Evolutionary conservation across 345 rosid species (phyloP), one percentile per base, ranked within the genome.

Genomic region (Iberis pinnata): DNA sequence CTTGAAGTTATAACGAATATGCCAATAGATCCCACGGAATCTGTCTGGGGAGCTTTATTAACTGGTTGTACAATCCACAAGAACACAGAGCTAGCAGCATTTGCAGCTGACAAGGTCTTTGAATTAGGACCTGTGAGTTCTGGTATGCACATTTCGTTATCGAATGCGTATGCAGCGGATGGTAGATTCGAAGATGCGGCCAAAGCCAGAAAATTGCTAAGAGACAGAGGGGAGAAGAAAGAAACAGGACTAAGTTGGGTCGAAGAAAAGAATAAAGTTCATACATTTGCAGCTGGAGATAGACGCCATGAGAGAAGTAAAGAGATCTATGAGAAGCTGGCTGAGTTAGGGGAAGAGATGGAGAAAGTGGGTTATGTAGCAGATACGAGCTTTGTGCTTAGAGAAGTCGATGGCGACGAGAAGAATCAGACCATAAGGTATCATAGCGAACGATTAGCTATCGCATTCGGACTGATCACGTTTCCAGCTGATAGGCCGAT

Each of bases 201-300:
- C 44, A 84, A 56, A 69, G 89, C 83, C 22, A 69, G 98, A 58
- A 87, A 82, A 71, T 47, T 76, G 78, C 83, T 90, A 24, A 72
- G 96, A 49, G 95, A 87, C 72, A 36, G 49, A 55, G 96, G 98
- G 22, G 71, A 82, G 24, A 90, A 76, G 78, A 90, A 90, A 74
- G 96, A 84, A 63, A 84, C 94, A 12, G 96, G 85, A 13, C 70
- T 87, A 64, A 87, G 98, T 46, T 90, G 98, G 96, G 86, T 90
- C 29, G 95, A 90, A 71, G 92, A 82, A 42, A 92, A 84, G 51
- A 90, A 78, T 58, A 84, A 53, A 62, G 79, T 90, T 67, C 96
- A 90, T 65, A 78, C 81, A 24, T 86, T 90, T 76, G 78, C 79
- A 54, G 74, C 96, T n/a, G 90, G 85, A 32, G 98, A 90, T 31